Base-by-base conservation (phyloP, 2,329 filamentous ascomycete species). In the Talaromyces sp. region DNA sequence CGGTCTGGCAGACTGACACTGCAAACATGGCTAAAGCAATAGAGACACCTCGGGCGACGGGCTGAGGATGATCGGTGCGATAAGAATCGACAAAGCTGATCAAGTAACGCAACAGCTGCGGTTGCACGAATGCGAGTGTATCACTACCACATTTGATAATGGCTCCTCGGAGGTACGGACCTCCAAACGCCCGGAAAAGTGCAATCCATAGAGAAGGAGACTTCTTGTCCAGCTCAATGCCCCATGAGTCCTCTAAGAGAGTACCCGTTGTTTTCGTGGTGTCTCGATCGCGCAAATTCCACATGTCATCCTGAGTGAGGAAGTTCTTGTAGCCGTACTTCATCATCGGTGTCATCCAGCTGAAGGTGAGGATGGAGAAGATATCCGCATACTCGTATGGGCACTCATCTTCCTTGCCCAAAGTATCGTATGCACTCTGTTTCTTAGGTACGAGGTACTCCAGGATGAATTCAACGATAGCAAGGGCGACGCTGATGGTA, bases 331-430 rank as follows among this genome's bases (percentile, higher is more conserved):
- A 98, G 1, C 95, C 95, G 74, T 90, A 90, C 74, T 89, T 93
- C 95, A 99, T 99, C 86, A 99, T 82, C 0, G 95, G 93, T 0
- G 95, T 98, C 94, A 99, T 97, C 95, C 95, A 99, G 63, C 90
- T 89, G 77, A 99, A 99, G 0, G 94, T 97, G 54, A 99, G 84
- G 60, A 91, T 87, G 3, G 94, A 97, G 80, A 99, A 99, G 61
- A 98, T 84, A 67, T 94, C 93, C 13, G 95, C 93, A 76, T 97
- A 96, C 78, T 98, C 93, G 68, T 91, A 88, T 0, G 84, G 84
- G 67, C 88, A 90, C 77, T 91, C 89, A 69, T 90, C 87, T 65
- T 80, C 78, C 66, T 89, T 86, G 7, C 87, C 88, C 58, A 90
- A 76, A 6, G 87, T 87, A 74, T 90, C 86, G 73, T 91, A 91